A percentile compares a stretch with the other conserved stretches of the same genome.
Conservation (phyloP, 73 alveolate genomes). For the Tetrahymena elliotti region DNA sequence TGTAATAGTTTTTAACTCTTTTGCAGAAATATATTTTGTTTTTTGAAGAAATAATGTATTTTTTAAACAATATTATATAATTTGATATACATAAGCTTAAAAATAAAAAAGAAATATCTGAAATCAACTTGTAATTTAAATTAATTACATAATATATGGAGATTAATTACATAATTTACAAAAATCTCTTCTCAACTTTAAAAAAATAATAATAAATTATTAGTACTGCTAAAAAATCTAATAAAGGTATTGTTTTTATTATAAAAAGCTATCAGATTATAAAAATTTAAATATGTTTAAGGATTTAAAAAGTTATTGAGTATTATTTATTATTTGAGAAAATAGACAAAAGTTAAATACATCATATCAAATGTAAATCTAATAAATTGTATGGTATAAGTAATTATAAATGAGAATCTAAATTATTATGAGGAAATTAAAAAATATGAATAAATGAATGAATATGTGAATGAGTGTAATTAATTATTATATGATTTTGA, state of each 20-base stretch:
- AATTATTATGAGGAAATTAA: too few relatives aligned
- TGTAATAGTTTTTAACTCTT: not conserved
- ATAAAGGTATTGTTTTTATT: too few relatives aligned
- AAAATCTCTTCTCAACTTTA: too few relatives aligned
- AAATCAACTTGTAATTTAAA: not conserved
- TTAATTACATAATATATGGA: not conserved
- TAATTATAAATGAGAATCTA: not conserved
- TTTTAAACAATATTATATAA: not conserved
- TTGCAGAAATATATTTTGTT: not conserved
- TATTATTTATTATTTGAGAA: not conserved
- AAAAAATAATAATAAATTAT: too few relatives aligned
- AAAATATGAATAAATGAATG: too few relatives aligned
- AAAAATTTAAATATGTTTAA: too few relatives aligned
- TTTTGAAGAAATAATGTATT: not conserved
- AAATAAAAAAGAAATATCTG: not conserved
- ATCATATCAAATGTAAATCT: not conserved
- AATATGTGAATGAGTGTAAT: not conserved
- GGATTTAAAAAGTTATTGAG: not conserved
- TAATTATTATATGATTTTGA: not conserved
- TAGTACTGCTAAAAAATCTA: not conserved
- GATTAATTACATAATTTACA: too few relatives aligned
- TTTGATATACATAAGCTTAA: not conserved
- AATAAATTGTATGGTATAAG: not conserved
- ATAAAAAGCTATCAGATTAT: not conserved
- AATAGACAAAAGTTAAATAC: not conserved